A percentile compares a stretch with the other conserved stretches of the same genome.
phyloP scores from a whole-genome alignment of 768 basidiomycete genomes.

The Floccularia luteovirens region DNA sequence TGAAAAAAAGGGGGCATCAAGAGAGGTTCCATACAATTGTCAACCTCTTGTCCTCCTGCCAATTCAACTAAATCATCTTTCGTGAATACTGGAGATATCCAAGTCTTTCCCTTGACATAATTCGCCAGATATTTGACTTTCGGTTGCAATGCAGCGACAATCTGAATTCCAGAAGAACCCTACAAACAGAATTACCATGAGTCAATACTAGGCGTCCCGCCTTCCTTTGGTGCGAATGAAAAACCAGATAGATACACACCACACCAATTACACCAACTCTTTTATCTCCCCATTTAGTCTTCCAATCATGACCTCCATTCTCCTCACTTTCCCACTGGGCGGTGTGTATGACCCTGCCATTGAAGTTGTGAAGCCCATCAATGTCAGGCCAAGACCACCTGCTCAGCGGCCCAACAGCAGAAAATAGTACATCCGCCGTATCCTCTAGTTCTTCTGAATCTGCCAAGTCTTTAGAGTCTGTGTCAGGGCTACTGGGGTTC shows the following conservation, averaged over 20 bases:
- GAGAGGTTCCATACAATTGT: conserved; percentile 40
- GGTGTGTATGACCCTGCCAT: conserved; percentile 55
- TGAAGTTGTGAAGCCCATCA: conserved; percentile 44
- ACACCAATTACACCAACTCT: conserved; percentile 52
- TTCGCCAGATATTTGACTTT: conserved; percentile 40
- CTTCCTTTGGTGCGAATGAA: neutral
- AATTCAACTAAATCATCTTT: conserved; percentile 30
- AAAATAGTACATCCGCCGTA: conserved; percentile 48
- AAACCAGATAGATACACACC: conserved; percentile 23
- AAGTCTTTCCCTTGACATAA: conserved; percentile 54
- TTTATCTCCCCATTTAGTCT: conserved; percentile 45
- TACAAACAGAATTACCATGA: conserved; percentile 11
- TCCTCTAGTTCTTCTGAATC: conserved; percentile 50
- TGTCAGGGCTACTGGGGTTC: conserved; percentile 4
- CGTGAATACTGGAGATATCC: conserved; percentile 42
- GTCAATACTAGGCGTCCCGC: too few species aligned
- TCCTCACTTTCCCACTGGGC: conserved; percentile 47
- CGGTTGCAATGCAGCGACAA: conserved; percentile 50
- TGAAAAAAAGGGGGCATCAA: too few species aligned
- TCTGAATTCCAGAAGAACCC: conserved; percentile 60
- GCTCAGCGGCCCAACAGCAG: conserved; percentile 43
- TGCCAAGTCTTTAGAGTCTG: conserved; percentile 11
- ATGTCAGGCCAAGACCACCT: conserved; percentile 68
- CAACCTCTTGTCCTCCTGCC: conserved; percentile 24
- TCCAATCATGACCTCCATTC: conserved; percentile 25